Conservation (phyloP, 2,329 filamentous ascomycete species). For the Aspergillus pseudonomiae region DNA sequence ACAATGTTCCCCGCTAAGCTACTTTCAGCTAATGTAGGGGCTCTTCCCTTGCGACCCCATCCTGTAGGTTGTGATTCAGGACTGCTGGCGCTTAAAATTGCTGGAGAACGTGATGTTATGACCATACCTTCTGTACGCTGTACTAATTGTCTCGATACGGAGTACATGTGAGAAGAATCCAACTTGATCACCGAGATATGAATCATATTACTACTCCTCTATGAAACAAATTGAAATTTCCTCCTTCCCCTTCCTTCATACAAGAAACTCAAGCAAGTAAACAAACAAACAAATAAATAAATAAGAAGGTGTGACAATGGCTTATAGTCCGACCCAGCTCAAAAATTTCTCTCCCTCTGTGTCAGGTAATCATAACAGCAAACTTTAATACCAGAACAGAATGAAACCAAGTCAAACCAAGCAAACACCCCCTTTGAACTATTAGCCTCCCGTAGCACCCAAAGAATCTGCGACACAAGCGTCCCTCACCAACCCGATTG, state of each 20-base stretch:
- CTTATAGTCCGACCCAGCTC: neutral
- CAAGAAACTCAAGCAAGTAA: neutral
- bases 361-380: constrained; percentile 1
- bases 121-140: neutral
- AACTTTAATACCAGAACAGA: neutral
- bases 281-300: neutral
- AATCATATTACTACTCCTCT: neutral
- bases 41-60: neutral
- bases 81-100: neutral
- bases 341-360: neutral
- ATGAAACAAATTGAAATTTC: neutral
- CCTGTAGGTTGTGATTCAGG: neutral
- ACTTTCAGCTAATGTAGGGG: constrained; percentile 5
- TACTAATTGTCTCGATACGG: neutral
- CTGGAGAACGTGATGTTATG: neutral
- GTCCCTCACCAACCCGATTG: constrained; percentile 18
- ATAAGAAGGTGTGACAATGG: neutral
- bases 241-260: neutral
- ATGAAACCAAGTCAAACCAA: constrained; percentile 4
- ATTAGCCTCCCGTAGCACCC: constrained; percentile 10
- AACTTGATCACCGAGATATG: neutral
- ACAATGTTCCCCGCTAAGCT: neutral
- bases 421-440: constrained; percentile 6
- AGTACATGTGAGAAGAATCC: neutral
- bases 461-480: constrained; percentile 18